Percentiles rank a stretch among this genome's conserved stretches.
Evolutionary conservation across 1,139 yeast genomes (phyloP).

Genomic region (Suhomyces ambrosiae): DNA sequence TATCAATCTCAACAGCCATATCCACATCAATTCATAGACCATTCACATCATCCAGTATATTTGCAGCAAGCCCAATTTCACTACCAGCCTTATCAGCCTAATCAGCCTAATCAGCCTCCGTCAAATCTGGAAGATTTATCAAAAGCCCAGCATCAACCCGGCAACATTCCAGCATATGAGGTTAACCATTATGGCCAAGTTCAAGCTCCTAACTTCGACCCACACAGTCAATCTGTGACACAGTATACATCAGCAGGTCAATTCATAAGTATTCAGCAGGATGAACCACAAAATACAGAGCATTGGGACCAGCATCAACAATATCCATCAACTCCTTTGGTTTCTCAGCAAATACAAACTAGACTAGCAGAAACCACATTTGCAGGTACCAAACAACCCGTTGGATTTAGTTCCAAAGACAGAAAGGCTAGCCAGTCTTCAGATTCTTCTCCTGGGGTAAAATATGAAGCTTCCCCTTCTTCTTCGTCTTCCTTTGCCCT

Average conservation of each 20-base stretch:
- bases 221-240: constrained; percentile 5
- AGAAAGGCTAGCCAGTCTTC: constrained; percentile 4
- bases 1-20: constrained; percentile 8
- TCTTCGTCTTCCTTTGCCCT: constrained; percentile 5
- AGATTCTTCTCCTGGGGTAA: constrained; percentile 4
- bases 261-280: constrained; percentile 4
- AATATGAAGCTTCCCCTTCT: constrained; percentile 8
- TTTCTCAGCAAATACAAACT: not conserved
- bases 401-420: constrained; percentile 2
- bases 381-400: constrained; percentile 2
- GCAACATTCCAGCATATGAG: constrained; percentile 3
- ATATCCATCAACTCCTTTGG: constrained; percentile 1
- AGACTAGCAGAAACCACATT: not conserved
- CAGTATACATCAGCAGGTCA: constrained; percentile 5
- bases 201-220: constrained; percentile 4
- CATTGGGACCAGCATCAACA: constrained; percentile 5
- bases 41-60: constrained; percentile 4
- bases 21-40: constrained; percentile 8
- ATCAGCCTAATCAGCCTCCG: not conserved
- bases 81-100: constrained; percentile 5
- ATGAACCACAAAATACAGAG: constrained; percentile 3
- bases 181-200: constrained; percentile 1
- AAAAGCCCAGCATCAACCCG: constrained; percentile 2
- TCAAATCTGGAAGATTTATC: not conserved
- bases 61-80: constrained; percentile 5